Base-by-base conservation (phyloP, 2,329 filamentous ascomycete genomes). In the Microcyclospora tardicrescens region DNA sequence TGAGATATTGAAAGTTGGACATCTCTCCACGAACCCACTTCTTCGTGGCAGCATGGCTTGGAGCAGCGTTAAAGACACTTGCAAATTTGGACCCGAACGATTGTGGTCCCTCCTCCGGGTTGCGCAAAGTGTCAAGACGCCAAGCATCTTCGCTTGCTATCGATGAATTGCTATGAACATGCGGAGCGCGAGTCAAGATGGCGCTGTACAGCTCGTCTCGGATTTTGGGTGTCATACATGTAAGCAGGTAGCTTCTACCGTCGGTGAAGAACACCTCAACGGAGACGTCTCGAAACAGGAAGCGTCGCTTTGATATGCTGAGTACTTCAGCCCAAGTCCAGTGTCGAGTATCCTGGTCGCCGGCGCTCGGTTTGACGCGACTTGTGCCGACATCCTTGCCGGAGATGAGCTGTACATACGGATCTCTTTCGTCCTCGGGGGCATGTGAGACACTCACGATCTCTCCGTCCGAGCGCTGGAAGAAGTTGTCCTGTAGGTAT, bases 201-300 rank as follows among this genome's bases (percentile, higher is more conserved):
- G 81, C 84, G 12, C 71, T 68, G 48, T 84, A 86, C 2, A 98
- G 68, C 41, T 89, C 83, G 55, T 98, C 85, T 44, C 91, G 75
- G 29, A 77, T 67, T 27, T 66, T 63, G 0, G 81, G 72, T 28
- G 81, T 85, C 41, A 86, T 81, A 2, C 86, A 79, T 0, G 89
- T 96, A 41, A 98, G 63, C 12, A 98, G 69, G 57, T 96, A 98
- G 62, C 91, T 98, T 40, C 86, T 80, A 1, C 91, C 91, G 56
- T 98, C 93, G 0, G 86, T 87, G 57, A 98, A 98, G 65, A 98
- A 98, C 2, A 95, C 75, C 56, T 98, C 91, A n/a, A 96, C 78
- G 0, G 85, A 86, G 10, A 98, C 91, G 54, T 98, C 89, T 16
- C 91, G 79, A 61, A 96, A 94, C 3, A 98, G 65, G 59, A 96